Percentiles rank a stretch among this genome's conserved stretches.
phyloP scores from a whole-genome alignment of 2,329 filamentous ascomycete genomes.

The Colletotrichum sp. region DNA sequence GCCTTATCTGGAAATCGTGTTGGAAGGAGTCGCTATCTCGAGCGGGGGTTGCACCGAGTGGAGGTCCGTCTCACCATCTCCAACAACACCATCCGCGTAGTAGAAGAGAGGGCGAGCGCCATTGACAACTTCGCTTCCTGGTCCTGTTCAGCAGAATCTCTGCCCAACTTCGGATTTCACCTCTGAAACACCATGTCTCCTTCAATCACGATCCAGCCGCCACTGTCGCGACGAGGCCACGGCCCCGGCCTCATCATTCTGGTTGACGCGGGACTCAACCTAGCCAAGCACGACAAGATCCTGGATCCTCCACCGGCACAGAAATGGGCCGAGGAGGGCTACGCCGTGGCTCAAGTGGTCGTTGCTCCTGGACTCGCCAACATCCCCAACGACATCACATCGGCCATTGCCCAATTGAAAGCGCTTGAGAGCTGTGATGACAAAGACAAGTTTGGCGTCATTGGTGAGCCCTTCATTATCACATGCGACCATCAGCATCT shows the following conservation, averaged over 20 bases:
- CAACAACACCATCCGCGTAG: not conserved
- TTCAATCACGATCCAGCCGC: constrained; percentile 24
- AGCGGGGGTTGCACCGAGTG: constrained; percentile 14
- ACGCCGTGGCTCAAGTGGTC: constrained; percentile 61
- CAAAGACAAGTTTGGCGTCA: constrained; percentile 28
- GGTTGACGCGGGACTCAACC: not conserved
- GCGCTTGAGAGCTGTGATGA: constrained; percentile 27
- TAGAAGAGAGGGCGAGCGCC: not conserved
- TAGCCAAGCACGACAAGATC: constrained; percentile 19
- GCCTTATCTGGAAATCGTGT: constrained; percentile 12
- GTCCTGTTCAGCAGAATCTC: not conserved
- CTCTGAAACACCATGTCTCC: not conserved
- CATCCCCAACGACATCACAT: not conserved
- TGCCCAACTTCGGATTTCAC: not conserved
- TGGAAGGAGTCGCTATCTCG: constrained; percentile 1
- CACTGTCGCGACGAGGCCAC: constrained; percentile 33
- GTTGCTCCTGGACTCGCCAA: not conserved
- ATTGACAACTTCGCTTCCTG: not conserved
- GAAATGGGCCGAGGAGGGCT: constrained; percentile 78
- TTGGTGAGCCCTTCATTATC: not conserved
- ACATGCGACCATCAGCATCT: not conserved
- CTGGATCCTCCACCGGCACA: constrained; percentile 53
- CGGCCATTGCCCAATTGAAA: not conserved
- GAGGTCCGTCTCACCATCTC: not conserved
- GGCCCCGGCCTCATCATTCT: constrained; percentile 39